phyloP scores from a whole-genome alignment of 305 asterid species.

The Fraxinus latifolia region DNA sequence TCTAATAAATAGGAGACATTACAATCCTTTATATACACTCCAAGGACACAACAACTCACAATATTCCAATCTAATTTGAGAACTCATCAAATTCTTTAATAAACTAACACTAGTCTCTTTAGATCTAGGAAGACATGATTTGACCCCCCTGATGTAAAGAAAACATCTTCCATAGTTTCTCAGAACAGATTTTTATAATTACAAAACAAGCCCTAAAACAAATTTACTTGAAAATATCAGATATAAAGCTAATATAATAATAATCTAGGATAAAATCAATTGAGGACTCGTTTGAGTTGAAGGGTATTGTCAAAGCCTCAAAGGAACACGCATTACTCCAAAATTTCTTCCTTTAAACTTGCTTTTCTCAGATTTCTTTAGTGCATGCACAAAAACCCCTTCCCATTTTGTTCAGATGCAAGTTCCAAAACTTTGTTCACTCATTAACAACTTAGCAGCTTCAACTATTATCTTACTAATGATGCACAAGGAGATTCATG shows the following conservation, averaged over 20 bases:
- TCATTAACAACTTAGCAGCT: background rate
- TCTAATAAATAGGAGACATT: background rate
- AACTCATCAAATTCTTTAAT: background rate
- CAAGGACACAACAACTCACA: background rate
- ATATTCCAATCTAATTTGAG: background rate
- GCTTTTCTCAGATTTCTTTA: background rate
- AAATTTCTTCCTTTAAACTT: background rate
- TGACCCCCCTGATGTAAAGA: background rate
- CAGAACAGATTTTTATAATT: background rate
- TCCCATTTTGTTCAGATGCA: background rate
- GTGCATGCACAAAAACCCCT: background rate
- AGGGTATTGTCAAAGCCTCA: background rate
- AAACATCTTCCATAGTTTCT: background rate
- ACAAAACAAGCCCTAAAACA: background rate
- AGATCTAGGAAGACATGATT: background rate
- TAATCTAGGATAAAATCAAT: background rate
- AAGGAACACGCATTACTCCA: background rate
- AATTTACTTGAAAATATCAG: background rate
- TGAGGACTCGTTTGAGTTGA: background rate
- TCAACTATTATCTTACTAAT: background rate
- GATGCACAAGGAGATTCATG: background rate
- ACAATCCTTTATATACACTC: background rate
- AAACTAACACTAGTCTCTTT: background rate
- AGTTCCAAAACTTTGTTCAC: background rate
- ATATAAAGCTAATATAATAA: background rate